A percentile compares a stretch with the other conserved stretches of the same genome.
These are phyloP conservation scores for Trichothecium roseum DNA, from an alignment of 2,329 filamentous ascomycete genomes.

Conservation along the genomic window DNA sequence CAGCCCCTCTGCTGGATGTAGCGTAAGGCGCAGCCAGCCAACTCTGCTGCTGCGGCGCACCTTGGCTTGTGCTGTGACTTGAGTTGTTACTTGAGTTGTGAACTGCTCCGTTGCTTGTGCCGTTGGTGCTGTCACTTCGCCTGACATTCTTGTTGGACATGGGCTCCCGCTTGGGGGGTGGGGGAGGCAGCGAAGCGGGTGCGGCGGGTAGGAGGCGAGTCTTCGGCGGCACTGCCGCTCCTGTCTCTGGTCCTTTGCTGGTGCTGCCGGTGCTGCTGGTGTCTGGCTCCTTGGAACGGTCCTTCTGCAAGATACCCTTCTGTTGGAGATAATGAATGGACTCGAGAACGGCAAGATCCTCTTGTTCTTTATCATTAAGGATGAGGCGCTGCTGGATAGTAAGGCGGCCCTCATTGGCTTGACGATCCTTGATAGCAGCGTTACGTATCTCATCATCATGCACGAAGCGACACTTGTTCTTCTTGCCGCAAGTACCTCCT, in stretches of 20 bases:
- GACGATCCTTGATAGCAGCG: constrained; percentile 52
- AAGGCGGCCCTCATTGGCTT: constrained; percentile 54
- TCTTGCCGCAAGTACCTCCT: constrained; percentile 59
- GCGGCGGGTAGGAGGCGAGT: constrained; percentile 26
- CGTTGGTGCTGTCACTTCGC: constrained; percentile 8
- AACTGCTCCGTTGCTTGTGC: too few species aligned
- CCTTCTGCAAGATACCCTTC: constrained; percentile 37
- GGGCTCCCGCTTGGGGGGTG: constrained; percentile 21
- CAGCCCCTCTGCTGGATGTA: constrained; percentile 17
- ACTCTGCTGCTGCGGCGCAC: constrained; percentile 22
- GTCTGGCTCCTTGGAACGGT: constrained; percentile 7
- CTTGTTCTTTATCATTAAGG: constrained; percentile 58
- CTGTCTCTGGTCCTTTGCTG: background rate
- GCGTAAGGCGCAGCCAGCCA: constrained; percentile 27
- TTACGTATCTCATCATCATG: constrained; percentile 55
- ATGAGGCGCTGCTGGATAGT: constrained; percentile 56
- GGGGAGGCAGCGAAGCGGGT: constrained; percentile 24
- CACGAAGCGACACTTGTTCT: constrained; percentile 66
- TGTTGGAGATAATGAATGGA: constrained; percentile 56
- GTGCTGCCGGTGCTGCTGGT: constrained; percentile 8
- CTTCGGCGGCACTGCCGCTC: constrained; percentile 1
- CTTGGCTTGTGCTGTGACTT: too few species aligned
- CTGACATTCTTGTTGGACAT: constrained; percentile 18
- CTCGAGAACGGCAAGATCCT: constrained; percentile 55
- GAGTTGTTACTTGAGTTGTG: constrained; percentile 11